Percentiles rank a stretch among this genome's conserved stretches.
Evolutionary conservation across 2,329 filamentous ascomycete genomes (phyloP).

Genomic region (Pyricularia sp.): DNA sequence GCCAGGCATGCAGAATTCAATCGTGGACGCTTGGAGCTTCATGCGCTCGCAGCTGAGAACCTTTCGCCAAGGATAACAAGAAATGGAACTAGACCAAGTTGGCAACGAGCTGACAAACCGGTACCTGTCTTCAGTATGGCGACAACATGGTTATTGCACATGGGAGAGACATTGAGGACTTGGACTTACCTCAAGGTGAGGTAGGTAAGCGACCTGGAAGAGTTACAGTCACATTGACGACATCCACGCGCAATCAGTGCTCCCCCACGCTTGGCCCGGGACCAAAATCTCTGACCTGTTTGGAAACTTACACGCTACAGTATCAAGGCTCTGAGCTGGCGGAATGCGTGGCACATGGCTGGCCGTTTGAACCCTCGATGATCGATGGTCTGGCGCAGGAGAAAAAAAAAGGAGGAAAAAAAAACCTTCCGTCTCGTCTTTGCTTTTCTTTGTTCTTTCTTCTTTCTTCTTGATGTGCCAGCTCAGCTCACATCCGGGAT

Average conservation of each 20-base stretch:
- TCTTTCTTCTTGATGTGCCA: not conserved
- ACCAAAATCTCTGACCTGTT: not conserved
- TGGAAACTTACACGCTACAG: not conserved
- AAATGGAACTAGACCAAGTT: not conserved
- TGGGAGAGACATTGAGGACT: not conserved
- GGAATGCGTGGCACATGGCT: not conserved
- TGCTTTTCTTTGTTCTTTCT: not conserved
- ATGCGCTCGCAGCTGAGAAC: not conserved
- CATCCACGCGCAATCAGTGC: not conserved
- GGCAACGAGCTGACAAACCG: not conserved
- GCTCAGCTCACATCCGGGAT: not conserved
- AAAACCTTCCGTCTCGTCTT: not conserved
- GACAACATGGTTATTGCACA: not conserved
- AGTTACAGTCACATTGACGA: not conserved
- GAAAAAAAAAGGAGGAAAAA: too few species aligned
- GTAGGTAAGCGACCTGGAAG: not conserved
- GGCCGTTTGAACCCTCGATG: not conserved
- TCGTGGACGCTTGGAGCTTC: not conserved
- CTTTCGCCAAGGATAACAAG: not conserved
- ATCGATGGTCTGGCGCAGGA: not conserved
- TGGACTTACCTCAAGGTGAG: not conserved
- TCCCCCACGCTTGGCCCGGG: not conserved
- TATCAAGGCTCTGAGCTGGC: not conserved
- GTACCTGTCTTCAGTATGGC: not conserved
- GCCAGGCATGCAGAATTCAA: not conserved